Conservation (phyloP, 176 grass and related monocot species). For the Sorghum bicolor region Sorghum_bicolor_NCBIv3 NC_012870.2:71289001-71289500, state of each 20-base stretch:
- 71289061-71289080: neutral
- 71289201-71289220: slow-evolving; percentile 17
- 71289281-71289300: neutral
- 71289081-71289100: neutral
- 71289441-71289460: neutral
- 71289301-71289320: neutral
- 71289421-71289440: neutral
- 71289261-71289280: neutral
- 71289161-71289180: slow-evolving; percentile 1
- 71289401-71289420: neutral
- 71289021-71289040: neutral
- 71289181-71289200: neutral
- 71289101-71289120: neutral
- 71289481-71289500: neutral
- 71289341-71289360: neutral
- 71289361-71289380: slow-evolving; percentile 6
- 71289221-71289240: neutral
- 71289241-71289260: neutral
- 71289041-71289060: neutral
- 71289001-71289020: neutral
- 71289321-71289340: neutral
- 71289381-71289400: neutral
- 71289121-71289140: neutral
- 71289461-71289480: neutral
- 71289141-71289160: neutral